Percentiles rank a stretch among this genome's conserved stretches.
phyloP scores from a whole-genome alignment of 495 filamentous ascomycete species.

The Pseudotulostoma volvatum region DNA sequence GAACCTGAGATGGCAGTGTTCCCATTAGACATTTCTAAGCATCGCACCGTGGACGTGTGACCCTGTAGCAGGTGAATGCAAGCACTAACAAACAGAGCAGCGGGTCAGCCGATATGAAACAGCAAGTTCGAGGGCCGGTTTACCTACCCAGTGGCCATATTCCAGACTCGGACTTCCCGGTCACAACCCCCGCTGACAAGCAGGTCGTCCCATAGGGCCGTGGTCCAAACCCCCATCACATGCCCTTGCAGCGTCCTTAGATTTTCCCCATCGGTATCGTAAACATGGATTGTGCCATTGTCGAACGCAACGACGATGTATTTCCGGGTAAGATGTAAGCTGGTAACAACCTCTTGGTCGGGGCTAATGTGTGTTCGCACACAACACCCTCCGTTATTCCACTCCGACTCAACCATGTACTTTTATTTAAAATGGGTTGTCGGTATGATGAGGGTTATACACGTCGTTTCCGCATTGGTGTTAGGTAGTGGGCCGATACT shows the following conservation, averaged over 20 bases:
- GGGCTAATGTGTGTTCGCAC: conserved; percentile 75
- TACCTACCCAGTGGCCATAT: conserved; percentile 82
- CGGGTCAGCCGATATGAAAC: conserved; percentile 4
- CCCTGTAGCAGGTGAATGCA: conserved; percentile 76
- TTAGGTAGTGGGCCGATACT: conserved; percentile 12
- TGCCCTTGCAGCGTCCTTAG: conserved; percentile 85
- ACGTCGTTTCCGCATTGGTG: conserved; percentile 19
- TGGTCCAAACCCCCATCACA: conserved; percentile 98
- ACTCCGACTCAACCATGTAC: conserved; percentile 93
- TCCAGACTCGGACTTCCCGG: conserved; percentile 92
- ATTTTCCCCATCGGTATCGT: conserved; percentile 75
- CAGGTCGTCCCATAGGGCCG: conserved; percentile 95
- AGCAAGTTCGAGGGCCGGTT: conserved; percentile 12
- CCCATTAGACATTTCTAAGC: conserved; percentile 89
- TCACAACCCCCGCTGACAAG: conserved; percentile 95
- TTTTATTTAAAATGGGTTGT: conserved; percentile 90
- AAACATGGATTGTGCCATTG: conserved; percentile 97
- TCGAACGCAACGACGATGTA: conserved; percentile 96
- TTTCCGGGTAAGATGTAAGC: conserved; percentile 80
- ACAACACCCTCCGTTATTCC: conserved; percentile 73
- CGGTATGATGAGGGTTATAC: conserved; percentile 55
- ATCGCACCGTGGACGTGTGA: conserved; percentile 91
- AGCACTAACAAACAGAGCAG: conserved; percentile 25
- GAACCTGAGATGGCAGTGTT: conserved; percentile 93
- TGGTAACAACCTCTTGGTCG: conserved; percentile 92